phyloP scores from a whole-genome alignment of 495 filamentous ascomycete genomes.

The Aspergillus ellipticus region DNA sequence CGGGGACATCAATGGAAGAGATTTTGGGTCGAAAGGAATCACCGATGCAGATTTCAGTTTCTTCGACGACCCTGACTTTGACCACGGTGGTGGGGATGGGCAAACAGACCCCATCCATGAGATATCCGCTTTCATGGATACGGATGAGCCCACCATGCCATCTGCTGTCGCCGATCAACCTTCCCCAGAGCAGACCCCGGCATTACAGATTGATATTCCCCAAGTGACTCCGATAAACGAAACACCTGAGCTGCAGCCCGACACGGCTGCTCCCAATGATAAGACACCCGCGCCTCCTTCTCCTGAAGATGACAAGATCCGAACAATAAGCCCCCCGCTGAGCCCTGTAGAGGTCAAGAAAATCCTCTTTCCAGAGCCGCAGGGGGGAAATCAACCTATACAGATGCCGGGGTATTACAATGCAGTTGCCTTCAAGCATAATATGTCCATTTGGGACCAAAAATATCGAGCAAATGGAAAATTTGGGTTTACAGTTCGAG shows the following conservation, averaged over 20 bases:
- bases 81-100: conserved; percentile 22
- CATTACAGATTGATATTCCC: background rate
- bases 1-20: conserved; percentile 65
- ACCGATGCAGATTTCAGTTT: conserved; percentile 90
- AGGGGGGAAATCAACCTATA: conserved; percentile 7
- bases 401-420: conserved; percentile 42
- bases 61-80: conserved; percentile 65
- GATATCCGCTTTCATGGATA: conserved; percentile 11
- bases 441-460: conserved; percentile 41
- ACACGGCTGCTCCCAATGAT: conserved; percentile 6
- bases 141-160: conserved; percentile 9
- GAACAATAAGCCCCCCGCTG: conserved; percentile 47
- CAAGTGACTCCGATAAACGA: conserved; percentile 1
- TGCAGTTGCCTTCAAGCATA: conserved; percentile 45
- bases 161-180: conserved; percentile 1
- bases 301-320: conserved; percentile 20
- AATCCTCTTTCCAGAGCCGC: conserved; percentile 38
- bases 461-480: conserved; percentile 51
- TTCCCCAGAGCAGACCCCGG: background rate
- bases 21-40: conserved; percentile 78
- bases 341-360: conserved; percentile 48
- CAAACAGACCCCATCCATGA: conserved; percentile 13
- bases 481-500: conserved; percentile 40
- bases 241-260: conserved; percentile 1
- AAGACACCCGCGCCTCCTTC: conserved; percentile 4